Base-by-base conservation (phyloP, 73 alveolate genomes). In the Urostyla sp. region DNA sequence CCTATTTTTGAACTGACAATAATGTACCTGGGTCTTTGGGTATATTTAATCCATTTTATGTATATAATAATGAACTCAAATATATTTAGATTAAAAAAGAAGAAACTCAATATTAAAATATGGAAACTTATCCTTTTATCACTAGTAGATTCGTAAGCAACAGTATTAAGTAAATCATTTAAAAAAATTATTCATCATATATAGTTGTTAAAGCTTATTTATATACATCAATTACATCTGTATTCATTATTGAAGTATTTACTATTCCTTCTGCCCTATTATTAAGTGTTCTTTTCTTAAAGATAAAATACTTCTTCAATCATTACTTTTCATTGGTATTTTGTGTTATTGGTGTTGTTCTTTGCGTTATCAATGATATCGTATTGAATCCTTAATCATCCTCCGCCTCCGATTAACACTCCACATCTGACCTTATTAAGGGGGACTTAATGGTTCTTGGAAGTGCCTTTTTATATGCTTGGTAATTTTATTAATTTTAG, bases 181-280 rank as follows among this genome's bases (percentile, higher is more conserved):
- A 15, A 30, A 13, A 20, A 32, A 1, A 34, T 52, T 16, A 15
- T 3, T 10, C 52, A 34, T 8, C 8, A 8, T 18, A 32, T 44
- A 11, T 45, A 69, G 82, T 81, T 27, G 85, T 81, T 24, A 67
- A 81, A 36, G 72, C 85, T 13, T 81, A 69, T 49, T 52, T 52
- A 21, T 36, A 34, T 55, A 81, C 85, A 0, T 40, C 91, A 10
- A 81, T 81, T 28, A 81, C 91, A n/a, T 53, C 81, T 23, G 91
- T 81, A 15, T 69, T 81, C 86, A 61, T 81, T 35, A 43, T 81
- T 43, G 51, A 72, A 37, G 91, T 72, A 7, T 81, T 81, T 51
- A 32, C 91, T 36, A 76, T 81, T 10, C 91, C 91, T 13, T 57
- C 78, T 2, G 91, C 91, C 0, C 60, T 81, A 0, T 43, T 81